Base-by-base conservation (phyloP, 2,329 filamentous ascomycete species). In the Colletotrichum sojae region DNA sequence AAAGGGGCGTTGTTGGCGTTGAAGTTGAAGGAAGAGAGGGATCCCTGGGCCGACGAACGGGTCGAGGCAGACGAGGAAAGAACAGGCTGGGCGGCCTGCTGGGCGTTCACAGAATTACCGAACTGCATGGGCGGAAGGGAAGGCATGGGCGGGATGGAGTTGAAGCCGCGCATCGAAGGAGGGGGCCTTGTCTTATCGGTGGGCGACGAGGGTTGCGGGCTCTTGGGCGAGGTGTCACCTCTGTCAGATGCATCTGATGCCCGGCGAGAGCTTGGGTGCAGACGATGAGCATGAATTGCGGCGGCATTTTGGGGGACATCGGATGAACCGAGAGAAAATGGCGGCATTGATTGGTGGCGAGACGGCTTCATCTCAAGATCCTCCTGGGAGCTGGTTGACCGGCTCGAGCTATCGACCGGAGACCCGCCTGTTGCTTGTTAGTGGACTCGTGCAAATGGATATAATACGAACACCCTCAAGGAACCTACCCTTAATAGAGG, bases 331-430 rank as follows among this genome's bases (percentile, higher is more conserved):
- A 25, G 49, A 22, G 57, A 40, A 43, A 40, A 59, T 15, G 55
- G 45, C 16, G 63, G 63, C 48, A 71, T 72, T 20, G 67, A 52
- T 15, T 49, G 25, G 57, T 74, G 73, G 27, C 72, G 74, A 18
- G 67, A 62, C 2, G 75, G 73, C 63, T 75, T 79, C 74, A 83
- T 82, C 72, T 83, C 81, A 46, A 82, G 73, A 43, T 80, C 82
- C 48, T 82, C 82, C 58, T 79, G 76, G 13, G 82, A 82, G 72
- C 78, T 80, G 56, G 74, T 78, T 16, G 81, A 83, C 57, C 76
- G 77, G 65, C 75, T 75, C 16, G 78, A 80, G 73, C 81, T 84
- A 59, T 78, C 78, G 18, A 75, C 74, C 16, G 79, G 76, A 8
- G 76, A 78, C 20, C 62, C 71, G n/a, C 20, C 56, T 70, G n/a